phyloP scores from a whole-genome alignment of 169 alveolate genomes.

The Cryptosporidium felis region DNA sequence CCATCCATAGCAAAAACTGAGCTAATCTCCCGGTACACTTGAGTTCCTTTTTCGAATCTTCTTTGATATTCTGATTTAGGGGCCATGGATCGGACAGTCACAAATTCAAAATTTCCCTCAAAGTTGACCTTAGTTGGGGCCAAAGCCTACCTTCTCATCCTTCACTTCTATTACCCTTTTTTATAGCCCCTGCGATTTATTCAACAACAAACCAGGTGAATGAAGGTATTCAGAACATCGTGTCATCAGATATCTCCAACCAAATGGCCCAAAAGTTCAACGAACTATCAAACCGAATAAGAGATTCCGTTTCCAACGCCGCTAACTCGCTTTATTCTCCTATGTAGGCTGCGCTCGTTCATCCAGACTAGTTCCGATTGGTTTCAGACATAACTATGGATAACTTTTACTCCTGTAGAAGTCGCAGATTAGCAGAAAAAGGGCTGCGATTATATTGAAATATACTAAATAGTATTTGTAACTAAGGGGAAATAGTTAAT shows the following conservation, averaged over 20 bases:
- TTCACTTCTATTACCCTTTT: no score
- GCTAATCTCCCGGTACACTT: no score
- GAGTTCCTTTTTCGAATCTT: no score
- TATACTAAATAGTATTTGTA: slow-evolving; percentile 3
- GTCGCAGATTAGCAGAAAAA: slow-evolving; percentile 19
- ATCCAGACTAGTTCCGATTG: background rate
- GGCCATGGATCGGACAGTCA: no score
- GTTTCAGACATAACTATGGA: slow-evolving; percentile 3
- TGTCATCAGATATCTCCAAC: slow-evolving; percentile 36
- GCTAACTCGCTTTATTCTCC: slow-evolving; percentile 49
- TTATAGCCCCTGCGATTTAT: slow-evolving; percentile 45
- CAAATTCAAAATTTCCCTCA: no score
- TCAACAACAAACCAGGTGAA: slow-evolving; percentile 22
- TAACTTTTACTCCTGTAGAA: slow-evolving; percentile 17
- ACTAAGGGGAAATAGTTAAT: background rate
- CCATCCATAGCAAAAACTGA: slow-evolving; percentile 64
- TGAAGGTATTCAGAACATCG: slow-evolving; percentile 24
- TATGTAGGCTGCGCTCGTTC: background rate
- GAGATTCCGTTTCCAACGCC: slow-evolving; percentile 44
- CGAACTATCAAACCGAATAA: slow-evolving; percentile 43
- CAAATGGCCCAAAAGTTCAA: slow-evolving; percentile 23
- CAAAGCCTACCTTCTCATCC: no score
- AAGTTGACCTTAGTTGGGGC: no score
- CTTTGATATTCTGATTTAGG: no score
- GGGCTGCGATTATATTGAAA: slow-evolving; percentile 38